Evolutionary conservation across 2,329 filamentous ascomycete genomes (phyloP).

Genomic region (Ascochyta pisi): DNA sequence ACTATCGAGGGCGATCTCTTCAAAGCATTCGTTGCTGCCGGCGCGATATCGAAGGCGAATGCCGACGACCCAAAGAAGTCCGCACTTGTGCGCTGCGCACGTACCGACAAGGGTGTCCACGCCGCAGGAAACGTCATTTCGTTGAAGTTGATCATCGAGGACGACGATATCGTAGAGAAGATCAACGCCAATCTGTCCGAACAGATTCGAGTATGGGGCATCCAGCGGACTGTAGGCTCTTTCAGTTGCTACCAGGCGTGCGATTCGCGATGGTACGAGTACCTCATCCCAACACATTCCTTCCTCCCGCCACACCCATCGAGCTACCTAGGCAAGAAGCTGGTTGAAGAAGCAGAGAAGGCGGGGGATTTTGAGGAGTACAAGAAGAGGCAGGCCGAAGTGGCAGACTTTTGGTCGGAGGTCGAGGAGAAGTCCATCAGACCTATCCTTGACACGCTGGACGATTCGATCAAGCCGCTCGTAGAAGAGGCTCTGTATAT

Average conservation of each 20-base stretch:
- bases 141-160: conserved; percentile 93
- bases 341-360: conserved; percentile 79
- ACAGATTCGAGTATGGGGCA: conserved; percentile 95
- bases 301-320: conserved; percentile 91
- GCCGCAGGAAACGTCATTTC: conserved; percentile 95
- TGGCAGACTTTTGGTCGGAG: conserved; percentile 80
- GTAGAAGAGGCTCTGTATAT: conserved; percentile 68
- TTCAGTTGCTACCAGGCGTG: conserved; percentile 96
- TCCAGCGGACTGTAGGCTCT: conserved; percentile 83
- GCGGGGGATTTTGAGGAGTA: conserved; percentile 74
- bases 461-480: conserved; percentile 67
- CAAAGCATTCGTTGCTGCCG: conserved; percentile 85
- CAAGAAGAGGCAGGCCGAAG: conserved; percentile 74
- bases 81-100: conserved; percentile 88
- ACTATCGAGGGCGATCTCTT: conserved; percentile 98
- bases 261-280: conserved; percentile 97
- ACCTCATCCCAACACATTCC: conserved; percentile 90
- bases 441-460: conserved; percentile 66
- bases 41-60: conserved; percentile 95
- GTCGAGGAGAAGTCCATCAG: conserved; percentile 83
- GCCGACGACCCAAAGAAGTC: conserved; percentile 97
- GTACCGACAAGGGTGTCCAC: conserved; percentile 97
- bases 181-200: conserved; percentile 86
- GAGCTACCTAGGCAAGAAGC: conserved; percentile 81
- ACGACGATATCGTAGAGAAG: conserved; percentile 82